Percentiles rank a stretch among this genome's conserved stretches.
phyloP scores from a whole-genome alignment of 1,284 basidiomycete genomes.

The Schizophyllum commune region DNA sequence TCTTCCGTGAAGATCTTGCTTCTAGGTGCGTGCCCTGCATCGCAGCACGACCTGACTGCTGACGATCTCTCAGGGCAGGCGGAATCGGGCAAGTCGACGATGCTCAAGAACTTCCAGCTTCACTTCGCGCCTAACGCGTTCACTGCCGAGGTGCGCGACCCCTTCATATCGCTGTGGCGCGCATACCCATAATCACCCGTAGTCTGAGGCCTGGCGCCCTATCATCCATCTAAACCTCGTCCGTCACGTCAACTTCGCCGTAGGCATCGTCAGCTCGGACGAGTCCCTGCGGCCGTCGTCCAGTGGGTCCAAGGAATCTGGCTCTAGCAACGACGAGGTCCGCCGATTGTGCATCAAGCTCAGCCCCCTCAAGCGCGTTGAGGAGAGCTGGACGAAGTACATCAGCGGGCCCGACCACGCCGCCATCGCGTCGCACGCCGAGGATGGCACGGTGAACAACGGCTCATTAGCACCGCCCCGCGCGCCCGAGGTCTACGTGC shows the following conservation, averaged over 20 bases:
- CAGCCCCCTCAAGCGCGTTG: conserved; percentile 47
- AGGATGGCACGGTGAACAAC: conserved; percentile 3
- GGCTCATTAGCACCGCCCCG: conserved; percentile 24
- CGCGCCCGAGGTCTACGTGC: conserved; percentile 41
- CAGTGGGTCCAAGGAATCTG: not conserved
- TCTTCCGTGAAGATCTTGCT: conserved; percentile 41
- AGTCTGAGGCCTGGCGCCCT: conserved; percentile 48
- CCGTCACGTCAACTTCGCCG: conserved; percentile 49
- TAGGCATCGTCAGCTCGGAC: conserved; percentile 25
- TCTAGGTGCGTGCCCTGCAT: conserved; percentile 34
- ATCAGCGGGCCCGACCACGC: conserved; percentile 21
- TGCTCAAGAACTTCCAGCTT: conserved; percentile 58
- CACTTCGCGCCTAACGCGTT: conserved; percentile 54
- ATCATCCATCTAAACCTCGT: conserved; percentile 60
- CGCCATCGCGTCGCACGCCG: not conserved
- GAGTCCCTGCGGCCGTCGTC: not conserved
- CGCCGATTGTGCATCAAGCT: conserved; percentile 43
- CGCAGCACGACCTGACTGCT: not conserved
- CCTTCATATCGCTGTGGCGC: not conserved
- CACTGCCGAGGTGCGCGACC: conserved; percentile 34
- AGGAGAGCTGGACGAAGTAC: conserved; percentile 36
- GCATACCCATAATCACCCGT: conserved; percentile 1
- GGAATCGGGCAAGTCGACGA: conserved; percentile 60
- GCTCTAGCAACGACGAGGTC: conserved; percentile 24
- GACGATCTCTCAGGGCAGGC: conserved; percentile 40